A percentile compares a stretch with the other conserved stretches of the same genome.
Conservation (phyloP, 2,329 filamentous ascomycete species). For the Verticillium zaregamsianum region DNA sequence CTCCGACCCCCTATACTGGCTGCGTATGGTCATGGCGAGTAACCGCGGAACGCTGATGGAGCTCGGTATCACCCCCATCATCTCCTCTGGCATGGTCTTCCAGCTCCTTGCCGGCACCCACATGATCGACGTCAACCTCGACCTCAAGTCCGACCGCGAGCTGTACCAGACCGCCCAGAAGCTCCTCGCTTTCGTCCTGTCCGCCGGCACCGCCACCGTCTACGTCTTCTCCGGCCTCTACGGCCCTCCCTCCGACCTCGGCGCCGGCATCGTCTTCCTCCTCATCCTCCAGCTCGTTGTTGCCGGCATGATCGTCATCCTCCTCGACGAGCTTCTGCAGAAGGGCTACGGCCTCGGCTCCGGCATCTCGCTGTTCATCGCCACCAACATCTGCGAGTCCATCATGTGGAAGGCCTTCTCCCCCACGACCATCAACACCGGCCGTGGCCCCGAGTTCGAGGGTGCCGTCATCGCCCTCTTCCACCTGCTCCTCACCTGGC, state of each 20-base stretch:
- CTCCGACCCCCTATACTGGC: constrained; percentile 98
- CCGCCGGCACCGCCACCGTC: constrained; percentile 94
- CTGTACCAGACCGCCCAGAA: constrained; percentile 99
- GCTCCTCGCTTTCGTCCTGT: constrained; percentile 95
- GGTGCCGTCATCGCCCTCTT: constrained; percentile 96
- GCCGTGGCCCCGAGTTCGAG: constrained; percentile 97
- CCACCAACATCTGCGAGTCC: constrained; percentile 99
- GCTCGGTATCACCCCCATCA: constrained; percentile 95
- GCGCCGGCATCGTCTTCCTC: constrained; percentile 96
- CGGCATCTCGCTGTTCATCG: constrained; percentile 98
- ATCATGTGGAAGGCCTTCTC: constrained; percentile 99
- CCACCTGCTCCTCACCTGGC: constrained; percentile 97
- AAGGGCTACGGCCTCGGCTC: constrained; percentile 98
- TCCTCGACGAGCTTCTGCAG: constrained; percentile 97
- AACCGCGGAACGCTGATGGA: constrained; percentile 97
- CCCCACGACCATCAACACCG: constrained; percentile 98
- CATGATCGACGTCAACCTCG: constrained; percentile 99
- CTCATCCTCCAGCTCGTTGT: constrained; percentile 97
- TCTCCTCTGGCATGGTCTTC: constrained; percentile 99
- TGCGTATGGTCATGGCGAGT: constrained; percentile 99
- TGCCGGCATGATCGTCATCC: constrained; percentile 96
- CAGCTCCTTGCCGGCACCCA: constrained; percentile 99
- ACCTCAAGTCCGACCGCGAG: constrained; percentile 99
- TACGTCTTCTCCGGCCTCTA: constrained; percentile 98
- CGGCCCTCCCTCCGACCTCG: constrained; percentile 92